Base-by-base conservation (phyloP, 192 early-diverging fungal species). In the Dissophora ornata region DNA sequence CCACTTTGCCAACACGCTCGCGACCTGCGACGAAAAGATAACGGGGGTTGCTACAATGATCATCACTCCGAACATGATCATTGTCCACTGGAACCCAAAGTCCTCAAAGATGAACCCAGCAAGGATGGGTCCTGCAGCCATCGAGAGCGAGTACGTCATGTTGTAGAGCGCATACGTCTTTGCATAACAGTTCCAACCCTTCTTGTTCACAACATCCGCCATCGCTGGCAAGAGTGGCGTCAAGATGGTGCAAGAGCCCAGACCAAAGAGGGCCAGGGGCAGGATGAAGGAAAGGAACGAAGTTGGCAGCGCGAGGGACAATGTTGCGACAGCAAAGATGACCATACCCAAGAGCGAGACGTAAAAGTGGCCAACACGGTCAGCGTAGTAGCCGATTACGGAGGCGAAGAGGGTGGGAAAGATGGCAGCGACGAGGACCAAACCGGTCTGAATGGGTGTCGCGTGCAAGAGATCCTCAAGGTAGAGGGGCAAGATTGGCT, bases 121-220 rank as follows among this genome's bases (percentile, higher is more conserved):
- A 45, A 87, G 65, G n/a, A 90, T 89, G 5, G 92, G 92, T 2
- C 90, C 88, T 26, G 88, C 60, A 45, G 92, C 87, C 82, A 92
- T 90, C n/a, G 90, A 89, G n/a, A 88, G 63, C 22, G 89, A 88
- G 46, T 89, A 94, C 0, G 90, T 85, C 71, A 92, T 89, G 70
- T 92, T 94, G 71, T 89, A 91, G 34, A 94, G 69, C 7, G 90
- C 90, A 71, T 91, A 92, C 2, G 89, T 86, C 71, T 81, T 80
- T 42, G 80, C 86, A 54, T 83, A 86, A 24, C 83, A 84, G 32
- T 80, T 81, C 67, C 86, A 84, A 44, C 90, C 90, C 69, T 84
- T 85, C 26, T 87, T 79, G 61, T 86, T 71, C 33, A 91, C 90
- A 42, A 84, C 84, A 22, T 87, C 84, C 28, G 85, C 89, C 88